Evolutionary conservation across 371 early-diverging fungal species (phyloP), one percentile per base, ranked within the genome.

Genomic region (Apophysomyces variabilis): DNA sequence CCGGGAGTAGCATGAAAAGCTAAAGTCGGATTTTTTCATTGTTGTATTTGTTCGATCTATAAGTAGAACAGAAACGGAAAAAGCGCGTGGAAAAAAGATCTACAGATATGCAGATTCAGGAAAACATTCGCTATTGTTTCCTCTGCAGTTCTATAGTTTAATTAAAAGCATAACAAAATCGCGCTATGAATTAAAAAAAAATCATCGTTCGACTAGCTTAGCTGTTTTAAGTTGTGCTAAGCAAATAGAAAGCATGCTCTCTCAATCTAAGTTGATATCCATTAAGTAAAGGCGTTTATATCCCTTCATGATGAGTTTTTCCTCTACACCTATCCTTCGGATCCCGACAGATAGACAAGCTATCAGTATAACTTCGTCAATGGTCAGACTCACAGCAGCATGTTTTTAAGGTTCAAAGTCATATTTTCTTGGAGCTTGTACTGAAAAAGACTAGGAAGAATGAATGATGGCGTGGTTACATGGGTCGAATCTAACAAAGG

Each of bases 401-500:
- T 85, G 67, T 82, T 81, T 66, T 67, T 70, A 8, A 18, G 35
- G 35, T 67, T 67, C 87, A 85, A 86, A 1, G 77, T 75, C 12
- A 77, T 64, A 46, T 77, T 54, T 46, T 75, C 66, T 61, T 88
- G 81, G 65, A 94, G 62, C 76, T 91, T 91, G 79, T 90, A 90
- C 77, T 95, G 97, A 68, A 96, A 93, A 7, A 95, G 57, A 7
- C 96, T 92, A 0, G 99, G 99, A 39, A 99, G 85, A 66, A 99
- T 96, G 73, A 96, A 94, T 68, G 96, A 95, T 61, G 99, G 94
- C 44, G 93, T 83, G 4, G 96, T 95, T 12, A 95, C 95, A 2
- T 97, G 98, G 4, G 97, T 97, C 0, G 99, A 93, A 14, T 99
- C 99, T 14, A 98, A 98, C 96, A 60, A 96, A 80, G 1, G 94